These are phyloP conservation scores for Tillandsia leiboldiana DNA, from an alignment of 176 grass and related monocot species.

Conservation along the genomic window DNA sequence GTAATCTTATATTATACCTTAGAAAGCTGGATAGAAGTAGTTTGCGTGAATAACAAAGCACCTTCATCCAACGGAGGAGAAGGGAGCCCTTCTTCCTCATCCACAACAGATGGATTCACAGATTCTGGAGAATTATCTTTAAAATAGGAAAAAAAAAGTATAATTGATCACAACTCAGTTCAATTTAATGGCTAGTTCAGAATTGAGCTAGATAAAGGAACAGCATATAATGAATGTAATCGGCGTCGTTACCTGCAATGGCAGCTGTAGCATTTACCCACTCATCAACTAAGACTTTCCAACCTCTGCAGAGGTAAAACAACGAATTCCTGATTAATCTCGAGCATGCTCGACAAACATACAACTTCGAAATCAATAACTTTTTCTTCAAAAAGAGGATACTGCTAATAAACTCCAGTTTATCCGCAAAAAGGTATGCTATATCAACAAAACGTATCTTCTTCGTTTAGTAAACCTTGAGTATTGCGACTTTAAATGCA, in stretches of 20 bases:
- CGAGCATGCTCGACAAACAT: not conserved
- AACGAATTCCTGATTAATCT: constrained; percentile 8
- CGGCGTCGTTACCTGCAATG: constrained; percentile 40
- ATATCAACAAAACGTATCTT: no score
- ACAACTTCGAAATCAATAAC: not conserved
- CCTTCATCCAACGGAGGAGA: constrained; percentile 40
- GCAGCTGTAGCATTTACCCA: constrained; percentile 44
- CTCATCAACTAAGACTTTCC: constrained; percentile 65
- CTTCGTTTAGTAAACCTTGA: no score
- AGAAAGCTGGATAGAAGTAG: constrained; percentile 43
- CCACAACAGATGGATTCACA: constrained; percentile 37
- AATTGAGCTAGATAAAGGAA: not conserved
- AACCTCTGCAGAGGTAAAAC: constrained; percentile 29
- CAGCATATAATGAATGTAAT: not conserved
- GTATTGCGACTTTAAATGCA: no score
- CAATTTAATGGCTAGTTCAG: not conserved
- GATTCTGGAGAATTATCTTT: constrained; percentile 58
- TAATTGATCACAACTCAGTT: not conserved
- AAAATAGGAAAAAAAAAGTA: not conserved
- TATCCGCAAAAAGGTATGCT: no score
- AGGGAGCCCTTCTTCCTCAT: constrained; percentile 44
- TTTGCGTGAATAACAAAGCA: constrained; percentile 40
- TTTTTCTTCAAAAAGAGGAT: not conserved
- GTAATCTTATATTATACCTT: constrained; percentile 33
- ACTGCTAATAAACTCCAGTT: no score